phyloP scores from a whole-genome alignment of 106 monocot species.

The Allium cepa region DNA sequence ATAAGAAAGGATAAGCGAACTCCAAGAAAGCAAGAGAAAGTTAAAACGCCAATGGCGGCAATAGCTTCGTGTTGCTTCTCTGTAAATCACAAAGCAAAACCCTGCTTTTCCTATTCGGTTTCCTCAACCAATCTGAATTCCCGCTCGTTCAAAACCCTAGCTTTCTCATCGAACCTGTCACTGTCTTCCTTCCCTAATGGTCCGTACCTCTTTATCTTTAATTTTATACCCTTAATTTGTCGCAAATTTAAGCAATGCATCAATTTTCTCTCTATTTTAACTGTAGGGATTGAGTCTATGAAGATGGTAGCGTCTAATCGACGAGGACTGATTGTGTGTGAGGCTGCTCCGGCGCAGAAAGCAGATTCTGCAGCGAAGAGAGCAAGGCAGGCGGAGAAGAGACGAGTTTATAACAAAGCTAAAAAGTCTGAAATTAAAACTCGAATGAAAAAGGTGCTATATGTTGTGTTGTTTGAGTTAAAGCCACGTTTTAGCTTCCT shows the following conservation, averaged over 20 bases:
- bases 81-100: neutral
- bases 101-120: neutral
- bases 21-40: neutral
- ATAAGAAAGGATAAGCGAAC: no score
- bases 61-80: constrained; percentile 5
- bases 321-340: constrained; percentile 38
- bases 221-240: neutral
- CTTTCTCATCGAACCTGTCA: constrained; percentile 6
- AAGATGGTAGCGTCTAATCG: neutral
- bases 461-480: no score
- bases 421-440: constrained; percentile 68
- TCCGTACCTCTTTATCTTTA: neutral
- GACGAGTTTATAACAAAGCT: constrained; percentile 59
- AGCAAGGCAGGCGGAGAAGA: constrained; percentile 75
- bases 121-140: neutral
- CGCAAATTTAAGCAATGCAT: no score
- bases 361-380: constrained; percentile 74
- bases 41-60: constrained; percentile 1
- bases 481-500: no score
- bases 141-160: constrained; percentile 5
- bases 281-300: neutral
- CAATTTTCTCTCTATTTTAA: neutral
- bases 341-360: constrained; percentile 51
- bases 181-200: neutral
- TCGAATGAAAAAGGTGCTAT: constrained; percentile 66